Percentiles rank a stretch among this genome's conserved stretches.
These are phyloP conservation scores for Bretziella fagacearum DNA, from an alignment of 2,329 filamentous ascomycete genomes.

Conservation along the genomic window DNA sequence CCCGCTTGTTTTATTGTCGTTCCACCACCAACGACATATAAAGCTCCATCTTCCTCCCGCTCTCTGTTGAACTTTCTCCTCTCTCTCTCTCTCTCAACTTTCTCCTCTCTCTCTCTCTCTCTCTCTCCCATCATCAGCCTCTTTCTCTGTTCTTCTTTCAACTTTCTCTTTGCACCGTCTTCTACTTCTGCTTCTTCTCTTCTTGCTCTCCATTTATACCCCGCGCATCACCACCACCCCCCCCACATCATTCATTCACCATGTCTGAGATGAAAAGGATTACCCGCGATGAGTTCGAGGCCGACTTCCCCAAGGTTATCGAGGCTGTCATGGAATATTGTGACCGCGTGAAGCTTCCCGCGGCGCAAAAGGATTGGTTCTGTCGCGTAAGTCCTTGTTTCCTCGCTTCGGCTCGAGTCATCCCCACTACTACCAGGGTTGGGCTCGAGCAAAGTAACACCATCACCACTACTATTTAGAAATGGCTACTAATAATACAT, in stretches of 20 bases:
- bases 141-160: neutral
- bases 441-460: neutral
- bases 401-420: neutral
- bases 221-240: neutral
- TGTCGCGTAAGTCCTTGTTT: conserved; percentile 42
- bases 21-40: too few relatives aligned
- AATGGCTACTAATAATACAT: too few relatives aligned
- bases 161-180: neutral
- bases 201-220: neutral
- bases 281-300: conserved; percentile 74
- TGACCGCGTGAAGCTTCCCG: conserved; percentile 65
- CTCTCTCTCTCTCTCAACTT: too few relatives aligned
- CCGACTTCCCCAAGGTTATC: conserved; percentile 72
- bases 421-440: neutral
- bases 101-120: neutral
- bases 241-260: conserved; percentile 12
- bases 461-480: neutral
- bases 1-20: too few relatives aligned
- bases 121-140: neutral
- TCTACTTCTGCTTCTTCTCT: neutral
- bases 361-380: conserved; percentile 72
- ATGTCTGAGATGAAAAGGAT: conserved; percentile 48
- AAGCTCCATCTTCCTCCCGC: too few relatives aligned
- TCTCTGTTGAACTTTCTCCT: too few relatives aligned
- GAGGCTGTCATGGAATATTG: conserved; percentile 66